These are phyloP conservation scores for Letharia lupina DNA, from an alignment of 495 filamentous ascomycete genomes.

Conservation along the genomic window DNA sequence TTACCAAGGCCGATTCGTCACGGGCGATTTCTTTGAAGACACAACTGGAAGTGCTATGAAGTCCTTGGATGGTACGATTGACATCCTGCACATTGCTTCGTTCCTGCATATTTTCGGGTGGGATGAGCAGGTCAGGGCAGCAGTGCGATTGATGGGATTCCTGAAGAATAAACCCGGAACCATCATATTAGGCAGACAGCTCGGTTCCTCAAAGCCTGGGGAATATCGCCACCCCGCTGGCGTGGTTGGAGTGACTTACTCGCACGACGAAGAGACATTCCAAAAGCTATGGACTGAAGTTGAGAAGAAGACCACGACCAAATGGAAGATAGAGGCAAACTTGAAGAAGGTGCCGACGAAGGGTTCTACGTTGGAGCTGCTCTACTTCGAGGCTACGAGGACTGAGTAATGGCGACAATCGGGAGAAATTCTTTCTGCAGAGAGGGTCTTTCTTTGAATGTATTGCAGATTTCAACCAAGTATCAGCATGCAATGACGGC, in stretches of 20 bases:
- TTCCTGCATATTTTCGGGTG: slow-evolving; percentile 55
- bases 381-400: neutral
- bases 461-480: too few species aligned
- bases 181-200: neutral
- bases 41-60: slow-evolving; percentile 27
- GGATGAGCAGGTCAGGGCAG: slow-evolving; percentile 41
- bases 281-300: slow-evolving; percentile 44
- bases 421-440: too few species aligned
- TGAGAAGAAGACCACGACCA: slow-evolving; percentile 15
- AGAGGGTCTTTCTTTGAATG: too few species aligned
- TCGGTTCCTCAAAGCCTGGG: neutral
- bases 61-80: slow-evolving; percentile 33
- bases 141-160: neutral
- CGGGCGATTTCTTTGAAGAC: slow-evolving; percentile 41
- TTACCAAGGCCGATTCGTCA: slow-evolving; percentile 22
- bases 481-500: too few species aligned
- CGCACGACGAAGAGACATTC: slow-evolving; percentile 41
- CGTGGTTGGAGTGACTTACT: slow-evolving; percentile 25
- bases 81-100: slow-evolving; percentile 46
- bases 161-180: neutral
- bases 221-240: slow-evolving; percentile 27
- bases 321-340: neutral
- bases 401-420: too few species aligned
- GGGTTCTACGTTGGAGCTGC: neutral
- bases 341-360: neutral